Conservation (phyloP, 441 rosid genomes). For the Bruguiera hainesii region DNA sequence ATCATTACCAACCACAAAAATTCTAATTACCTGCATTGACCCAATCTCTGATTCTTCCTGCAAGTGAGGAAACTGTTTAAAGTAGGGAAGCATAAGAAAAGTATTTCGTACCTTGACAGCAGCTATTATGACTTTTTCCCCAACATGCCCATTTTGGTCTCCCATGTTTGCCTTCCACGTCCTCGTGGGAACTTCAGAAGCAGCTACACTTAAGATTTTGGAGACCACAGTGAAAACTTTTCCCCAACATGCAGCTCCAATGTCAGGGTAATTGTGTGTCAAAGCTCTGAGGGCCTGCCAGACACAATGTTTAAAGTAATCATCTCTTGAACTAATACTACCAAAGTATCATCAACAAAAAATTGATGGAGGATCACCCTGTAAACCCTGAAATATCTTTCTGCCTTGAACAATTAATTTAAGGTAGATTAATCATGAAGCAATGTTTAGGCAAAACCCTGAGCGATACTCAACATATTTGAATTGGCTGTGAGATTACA, state of each 20-base stretch:
- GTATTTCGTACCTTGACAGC: conserved; percentile 57
- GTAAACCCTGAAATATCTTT: neutral
- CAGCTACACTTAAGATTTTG: conserved; percentile 40
- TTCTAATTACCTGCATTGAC: too few species aligned
- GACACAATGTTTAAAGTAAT: conserved; percentile 8
- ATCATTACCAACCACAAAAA: neutral
- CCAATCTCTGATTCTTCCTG: too few species aligned
- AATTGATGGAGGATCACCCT: neutral
- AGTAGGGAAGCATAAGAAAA: neutral
- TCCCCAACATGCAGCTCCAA: conserved; percentile 63
- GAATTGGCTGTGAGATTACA: conserved; percentile 2
- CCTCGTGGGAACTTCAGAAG: conserved; percentile 43
- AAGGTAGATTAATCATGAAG: conserved; percentile 3
- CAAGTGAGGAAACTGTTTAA: neutral
- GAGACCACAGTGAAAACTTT: conserved; percentile 47
- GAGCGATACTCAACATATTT: neutral
- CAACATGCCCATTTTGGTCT: conserved; percentile 43
- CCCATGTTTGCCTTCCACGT: conserved; percentile 53
- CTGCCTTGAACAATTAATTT: neutral
- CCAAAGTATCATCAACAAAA: neutral
- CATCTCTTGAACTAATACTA: neutral
- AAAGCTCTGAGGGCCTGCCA: conserved; percentile 80
- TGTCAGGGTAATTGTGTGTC: conserved; percentile 72
- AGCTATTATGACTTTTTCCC: conserved; percentile 73
- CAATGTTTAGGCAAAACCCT: neutral